These are phyloP conservation scores for Fusarium nygamai DNA, from an alignment of 2,329 filamentous ascomycete species.

Conservation along the genomic window DNA sequence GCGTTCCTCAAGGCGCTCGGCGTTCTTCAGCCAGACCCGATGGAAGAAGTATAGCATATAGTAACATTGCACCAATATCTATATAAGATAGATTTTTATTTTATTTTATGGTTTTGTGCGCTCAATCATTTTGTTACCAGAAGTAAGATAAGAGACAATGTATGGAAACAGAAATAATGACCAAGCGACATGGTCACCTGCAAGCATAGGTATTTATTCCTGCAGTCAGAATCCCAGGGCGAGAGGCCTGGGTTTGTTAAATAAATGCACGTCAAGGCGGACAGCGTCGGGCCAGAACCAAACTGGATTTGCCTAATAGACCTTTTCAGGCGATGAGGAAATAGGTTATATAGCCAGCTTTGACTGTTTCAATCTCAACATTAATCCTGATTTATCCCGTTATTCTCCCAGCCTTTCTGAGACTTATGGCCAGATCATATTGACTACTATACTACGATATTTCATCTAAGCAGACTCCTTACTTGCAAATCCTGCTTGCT, in stretches of 20 bases:
- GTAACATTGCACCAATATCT: neutral
- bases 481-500: neutral
- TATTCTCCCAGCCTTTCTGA: neutral
- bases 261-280: neutral
- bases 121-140: neutral
- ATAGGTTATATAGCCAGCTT: too few species aligned
- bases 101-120: too few species aligned
- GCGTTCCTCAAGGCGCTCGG: neutral
- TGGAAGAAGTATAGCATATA: neutral
- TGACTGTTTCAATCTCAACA: neutral
- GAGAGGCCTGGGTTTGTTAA: neutral
- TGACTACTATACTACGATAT: neutral
- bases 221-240: neutral
- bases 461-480: neutral
- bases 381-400: neutral
- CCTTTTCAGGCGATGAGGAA: rapidly evolving
- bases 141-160: neutral
- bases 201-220: neutral
- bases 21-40: neutral
- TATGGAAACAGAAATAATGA: neutral
- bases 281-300: rapidly evolving
- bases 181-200: rapidly evolving
- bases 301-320: too few species aligned
- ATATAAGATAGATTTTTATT: neutral
- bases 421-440: neutral